phyloP scores from a whole-genome alignment of 1,284 basidiomycete species.

The Sporisorium reilianum region DNA sequence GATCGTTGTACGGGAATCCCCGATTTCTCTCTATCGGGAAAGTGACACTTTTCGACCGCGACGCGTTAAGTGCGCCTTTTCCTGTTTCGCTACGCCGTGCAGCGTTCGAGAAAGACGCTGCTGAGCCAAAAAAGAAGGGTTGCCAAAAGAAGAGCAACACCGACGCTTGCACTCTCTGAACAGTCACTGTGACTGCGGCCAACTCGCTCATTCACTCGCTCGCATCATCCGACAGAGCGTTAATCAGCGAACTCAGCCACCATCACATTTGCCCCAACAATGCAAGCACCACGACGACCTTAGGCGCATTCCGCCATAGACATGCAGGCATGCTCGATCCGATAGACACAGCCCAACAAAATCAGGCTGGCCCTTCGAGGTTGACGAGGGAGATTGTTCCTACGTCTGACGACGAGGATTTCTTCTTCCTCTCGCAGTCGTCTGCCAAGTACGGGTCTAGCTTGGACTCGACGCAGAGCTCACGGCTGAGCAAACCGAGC shows the following conservation, averaged over 20 bases:
- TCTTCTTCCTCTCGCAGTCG: conserved; percentile 39
- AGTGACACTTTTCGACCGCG: conserved; percentile 24
- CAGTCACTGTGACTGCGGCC: not conserved
- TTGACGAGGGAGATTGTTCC: conserved; percentile 21
- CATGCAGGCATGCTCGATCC: conserved; percentile 32
- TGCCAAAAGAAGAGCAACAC: conserved; percentile 33
- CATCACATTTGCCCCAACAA: not conserved
- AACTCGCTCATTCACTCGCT: not conserved
- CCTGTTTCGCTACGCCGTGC: conserved; percentile 11
- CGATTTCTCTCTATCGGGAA: conserved; percentile 8
- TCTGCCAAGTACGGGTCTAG: conserved; percentile 13
- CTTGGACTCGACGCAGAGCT: conserved; percentile 4
- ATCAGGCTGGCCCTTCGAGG: conserved; percentile 1
- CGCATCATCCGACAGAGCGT: conserved; percentile 3
- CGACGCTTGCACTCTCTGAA: too few relatives aligned
- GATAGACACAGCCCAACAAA: not conserved
- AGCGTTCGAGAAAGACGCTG: not conserved
- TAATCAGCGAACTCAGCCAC: conserved; percentile 17
- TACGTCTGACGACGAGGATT: conserved; percentile 42
- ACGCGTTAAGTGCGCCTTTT: conserved; percentile 31
- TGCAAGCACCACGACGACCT: not conserved
- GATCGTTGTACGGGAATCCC: not conserved
- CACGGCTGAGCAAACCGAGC: not conserved
- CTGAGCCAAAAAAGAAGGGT: not conserved
- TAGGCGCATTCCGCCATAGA: not conserved